Base-by-base conservation (phyloP, 495 filamentous ascomycete species). In the Podospora fimiseda region DNA sequence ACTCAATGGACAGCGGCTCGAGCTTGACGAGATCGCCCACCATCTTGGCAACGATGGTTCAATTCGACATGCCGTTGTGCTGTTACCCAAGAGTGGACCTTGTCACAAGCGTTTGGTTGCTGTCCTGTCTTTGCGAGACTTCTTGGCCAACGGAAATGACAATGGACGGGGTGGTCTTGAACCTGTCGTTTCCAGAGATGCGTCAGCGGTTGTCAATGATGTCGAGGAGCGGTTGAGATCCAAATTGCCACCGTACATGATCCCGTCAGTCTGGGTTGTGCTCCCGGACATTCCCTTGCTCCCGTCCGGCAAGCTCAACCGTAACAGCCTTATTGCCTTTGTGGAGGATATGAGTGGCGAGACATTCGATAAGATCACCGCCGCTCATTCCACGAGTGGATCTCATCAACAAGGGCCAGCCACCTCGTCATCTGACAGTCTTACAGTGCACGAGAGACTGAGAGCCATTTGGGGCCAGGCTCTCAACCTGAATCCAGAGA, bases 241-340 rank as follows among this genome's bases (percentile, higher is more conserved):
- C 5, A 53, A 30, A n/a, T 30, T 75, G 1, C 71, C 72, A 6
- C 21, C 56, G 3, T 76, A 79, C 57, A 84, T 85, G 81, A 69
- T 84, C 39, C 82, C 82, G 1, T 65, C 74, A 7, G 62, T 76
- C 0, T 84, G 76, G 60, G 72, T 84, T 21, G 75, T 79, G 0
- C 52, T 84, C 1, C 63, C 62, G 22, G 62, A 64, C 27, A 64
- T 84, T 21, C 81, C 81, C 0, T 58, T 76, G 20, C 65, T 73
- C 1, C 70, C 67, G 0, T 79, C 78, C 0, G 77, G 70, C 11
- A 85, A 86, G 59, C 71, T 77, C 6, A 80, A 86, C 53, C 75
- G 82, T 13, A 74, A 73, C 20, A 56, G 65, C 16, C 50, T 61
- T 1, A 46, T 23, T 4, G 2, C n/a, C 11, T 62, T 58, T 15